Base-by-base conservation (phyloP, 805 yeast species). In the Saccharomycopsis capsularis region DNA sequence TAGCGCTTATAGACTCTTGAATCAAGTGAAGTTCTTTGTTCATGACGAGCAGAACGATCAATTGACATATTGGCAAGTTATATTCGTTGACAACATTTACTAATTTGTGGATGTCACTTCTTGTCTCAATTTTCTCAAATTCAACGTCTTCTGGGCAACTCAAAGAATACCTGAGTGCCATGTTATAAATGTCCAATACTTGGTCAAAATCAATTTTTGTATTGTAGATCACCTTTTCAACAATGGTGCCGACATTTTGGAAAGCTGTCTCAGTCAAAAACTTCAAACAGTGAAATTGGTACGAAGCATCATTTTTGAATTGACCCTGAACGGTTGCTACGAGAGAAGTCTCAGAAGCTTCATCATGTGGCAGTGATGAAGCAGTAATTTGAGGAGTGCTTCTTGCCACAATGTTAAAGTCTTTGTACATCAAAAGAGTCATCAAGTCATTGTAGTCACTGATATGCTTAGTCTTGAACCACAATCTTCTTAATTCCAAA, bases 51-150 rank as follows among this genome's bases (percentile, higher is more conserved):
- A 66, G 65, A 46, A 73, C 60, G 2, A 71, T 47, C 37, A 71
- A 55, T 51, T 74, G 78, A 32, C 68, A 60, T 1, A 73, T 53
- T 1, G 74, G 71, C 21, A 74, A 56, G 49, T 69, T 71, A 55
- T 69, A 71, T 43, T 68, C 69, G 46, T 68, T 60, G 19, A 71
- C 48, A 2, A 55, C 53, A 11, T 54, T 48, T 1, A 70, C 51
- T 3, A 65, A 47, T 6, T 53, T 51, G 25, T 42, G 46, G 9
- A 62, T 23, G 16, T 53, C 52, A 15, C 27, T 38, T 13, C n/a
- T 37, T 13, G 24, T 16, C 43, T 53, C 13, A 19, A 57, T 30
- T 49, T 50, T 22, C 21, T 5, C 35, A 27, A 16, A 18, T 16
- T 32, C 19, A 7, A 19, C 19, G 6, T 23, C 42, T 21, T 29